Evolutionary conservation across 2,329 filamentous ascomycete species (phyloP), one percentile per base, ranked within the genome.

Genomic region (Paraconiothyrium sp.): DNA sequence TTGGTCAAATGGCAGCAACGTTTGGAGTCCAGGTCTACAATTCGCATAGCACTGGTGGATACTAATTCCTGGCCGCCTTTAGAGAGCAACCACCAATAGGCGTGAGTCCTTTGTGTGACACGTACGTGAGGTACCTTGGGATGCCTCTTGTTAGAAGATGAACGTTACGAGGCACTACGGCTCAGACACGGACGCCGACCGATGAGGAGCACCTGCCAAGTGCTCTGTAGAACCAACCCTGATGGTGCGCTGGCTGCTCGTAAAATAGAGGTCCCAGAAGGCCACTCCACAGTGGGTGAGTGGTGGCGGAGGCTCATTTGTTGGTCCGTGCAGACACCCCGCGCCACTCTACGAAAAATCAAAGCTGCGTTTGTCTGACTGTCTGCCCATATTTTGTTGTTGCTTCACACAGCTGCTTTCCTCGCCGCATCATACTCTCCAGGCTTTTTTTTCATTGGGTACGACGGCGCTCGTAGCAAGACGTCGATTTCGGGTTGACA

Each of bases 301-400:
- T 24, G 34, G 30, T 41, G 50, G 32, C 22, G 35, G 50, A 32
- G 37, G 27, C 48, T 50, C 51, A 16, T 1, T 56, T 13, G 37
- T 56, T 44, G 41, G 54, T 13, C 41, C 41, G 41, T 50, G 41
- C 30, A 13, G 13, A 14, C 41, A 44, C 54, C 30, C 48, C 56
- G 47, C 56, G 48, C 48, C 48, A 51, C 48, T 24, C 48, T n/a
- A 48, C 34, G 47, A 59, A 59, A 59, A 59, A 44, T 54, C 7
- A 27, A 24, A 47, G 41, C 41, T 16, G n/a, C 39, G 39, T 30
- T 47, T 54, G 49, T 59, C 43, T 58, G 47, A 44, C 48, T 24
- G 34, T 24, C 24, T 9, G 41, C 20, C 20, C 10, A 24, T 27
- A 34, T 14, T 46, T 54, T 39, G 41, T 41, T 54, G 39, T 10